These are phyloP conservation scores for Lupinus albus DNA, from an alignment of 306 rosid species.

Conservation along the genomic window DNA sequence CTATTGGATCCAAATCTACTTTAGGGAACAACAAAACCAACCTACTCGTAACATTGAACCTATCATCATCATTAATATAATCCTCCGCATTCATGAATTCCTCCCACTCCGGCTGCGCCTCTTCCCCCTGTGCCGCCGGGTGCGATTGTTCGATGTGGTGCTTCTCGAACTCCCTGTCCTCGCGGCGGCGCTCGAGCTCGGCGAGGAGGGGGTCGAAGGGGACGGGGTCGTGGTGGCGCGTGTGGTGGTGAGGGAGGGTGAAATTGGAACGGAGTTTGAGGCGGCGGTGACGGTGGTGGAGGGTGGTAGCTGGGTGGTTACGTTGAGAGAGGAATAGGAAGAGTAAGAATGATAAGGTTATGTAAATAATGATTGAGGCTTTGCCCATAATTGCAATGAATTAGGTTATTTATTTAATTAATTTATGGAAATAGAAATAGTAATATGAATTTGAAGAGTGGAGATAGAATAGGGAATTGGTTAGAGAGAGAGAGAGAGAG, in stretches of 20 bases:
- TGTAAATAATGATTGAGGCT: constrained; percentile 63
- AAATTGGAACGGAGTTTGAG: constrained; percentile 90
- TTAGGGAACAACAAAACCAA: constrained; percentile 74
- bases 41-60: constrained; percentile 80
- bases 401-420: too few relatives aligned
- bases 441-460: too few relatives aligned
- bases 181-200: constrained; percentile 85
- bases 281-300: constrained; percentile 70
- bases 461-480: not conserved
- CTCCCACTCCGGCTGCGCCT: constrained; percentile 91
- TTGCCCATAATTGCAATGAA: constrained; percentile 56
- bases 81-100: constrained; percentile 88
- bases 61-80: constrained; percentile 76
- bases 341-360: constrained; percentile 49
- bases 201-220: constrained; percentile 90
- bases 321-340: constrained; percentile 66
- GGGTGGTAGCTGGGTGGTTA: constrained; percentile 20
- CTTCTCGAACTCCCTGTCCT: constrained; percentile 85
- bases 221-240: constrained; percentile 48
- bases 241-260: constrained; percentile 45
- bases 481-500: not conserved
- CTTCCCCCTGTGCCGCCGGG: constrained; percentile 60
- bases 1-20: constrained; percentile 71
- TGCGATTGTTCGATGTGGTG: constrained; percentile 64
- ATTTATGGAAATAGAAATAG: too few relatives aligned